Evolutionary conservation across 2,329 filamentous ascomycete genomes (phyloP), one percentile per base, ranked within the genome.

Genomic region (Pseudogymnoascus destructans): DNA sequence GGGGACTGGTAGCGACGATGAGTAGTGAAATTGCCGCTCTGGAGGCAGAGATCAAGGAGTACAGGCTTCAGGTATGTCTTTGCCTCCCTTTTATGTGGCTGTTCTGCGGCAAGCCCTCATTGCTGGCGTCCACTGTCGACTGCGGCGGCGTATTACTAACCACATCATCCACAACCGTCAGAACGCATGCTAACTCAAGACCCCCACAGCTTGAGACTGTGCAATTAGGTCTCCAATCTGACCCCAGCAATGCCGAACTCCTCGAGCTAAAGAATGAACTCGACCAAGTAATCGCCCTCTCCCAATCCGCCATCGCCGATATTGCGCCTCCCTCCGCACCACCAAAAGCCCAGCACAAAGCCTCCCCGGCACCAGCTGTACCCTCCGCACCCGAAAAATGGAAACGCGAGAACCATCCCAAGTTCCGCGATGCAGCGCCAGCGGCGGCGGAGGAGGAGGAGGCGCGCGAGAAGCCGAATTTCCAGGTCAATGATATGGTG

Each of bases 401-500:
- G 82, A 86, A 85, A 52, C 81, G 84, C 67, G 85, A 89, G 71
- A 89, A 89, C 69, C 87, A 91, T 65, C 87, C 88, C 1, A 85
- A 87, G 10, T 87, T 80, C 72, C 87, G 78, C 73, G 87, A 76
- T 76, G 74, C 69, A 71, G 77, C 71, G 15, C 65, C 68, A 75
- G 73, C 68, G 71, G 60, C 70, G 62, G 71, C 79, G 59, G 80
- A 85, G 63, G 75, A 78, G 17, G 62, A 72, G 59, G 54, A 56
- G 30, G 3, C 17, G 11, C 54, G 30, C 17, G 73, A 79, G 30
- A 71, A 73, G 2, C 74, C 78, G 0, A 78, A 77, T 8, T 95
- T 91, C 73, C 81, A 86, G 59, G 88, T 95, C 63, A 95, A 95
- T 69, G 93, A 98, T 67, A 87, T 78, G 30, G 87, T 96, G 58